Percentiles rank a stretch among this genome's conserved stretches.
phyloP scores from a whole-genome alignment of 176 grass and related monocot species.

The Zoysia japonica region DNA sequence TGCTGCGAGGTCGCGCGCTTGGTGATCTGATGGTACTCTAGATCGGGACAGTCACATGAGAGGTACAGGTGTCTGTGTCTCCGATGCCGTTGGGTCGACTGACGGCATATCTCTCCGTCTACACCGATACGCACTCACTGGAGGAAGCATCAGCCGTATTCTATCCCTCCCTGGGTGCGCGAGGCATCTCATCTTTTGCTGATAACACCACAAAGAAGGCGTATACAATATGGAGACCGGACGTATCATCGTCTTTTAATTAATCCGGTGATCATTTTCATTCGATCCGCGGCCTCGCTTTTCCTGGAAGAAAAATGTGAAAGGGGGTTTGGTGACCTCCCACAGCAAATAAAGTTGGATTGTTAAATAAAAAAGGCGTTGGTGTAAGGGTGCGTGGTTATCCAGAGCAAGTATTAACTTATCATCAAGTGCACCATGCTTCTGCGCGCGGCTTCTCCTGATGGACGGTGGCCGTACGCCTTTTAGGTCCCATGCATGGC shows the following conservation, averaged over 20 bases:
- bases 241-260: not conserved
- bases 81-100: no score
- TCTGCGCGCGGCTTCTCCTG: no score
- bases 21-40: no score
- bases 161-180: no score
- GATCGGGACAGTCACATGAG: no score
- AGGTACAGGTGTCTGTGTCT: no score
- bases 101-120: no score
- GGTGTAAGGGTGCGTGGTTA: not conserved
- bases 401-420: not conserved
- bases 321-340: not conserved
- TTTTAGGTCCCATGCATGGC: no score
- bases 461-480: no score
- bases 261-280: not conserved
- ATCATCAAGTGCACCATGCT: no score
- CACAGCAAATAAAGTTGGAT: not conserved
- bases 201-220: not conserved
- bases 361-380: not conserved
- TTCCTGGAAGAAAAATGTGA: not conserved
- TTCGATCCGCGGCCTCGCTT: not conserved
- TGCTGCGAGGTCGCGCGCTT: no score
- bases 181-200: not conserved
- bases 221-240: not conserved
- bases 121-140: not conserved
- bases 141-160: no score